Percentiles rank a stretch among this genome's conserved stretches.
Conservation (phyloP, 768 basidiomycete species). For the Leucocoprinus sp. region DNA sequence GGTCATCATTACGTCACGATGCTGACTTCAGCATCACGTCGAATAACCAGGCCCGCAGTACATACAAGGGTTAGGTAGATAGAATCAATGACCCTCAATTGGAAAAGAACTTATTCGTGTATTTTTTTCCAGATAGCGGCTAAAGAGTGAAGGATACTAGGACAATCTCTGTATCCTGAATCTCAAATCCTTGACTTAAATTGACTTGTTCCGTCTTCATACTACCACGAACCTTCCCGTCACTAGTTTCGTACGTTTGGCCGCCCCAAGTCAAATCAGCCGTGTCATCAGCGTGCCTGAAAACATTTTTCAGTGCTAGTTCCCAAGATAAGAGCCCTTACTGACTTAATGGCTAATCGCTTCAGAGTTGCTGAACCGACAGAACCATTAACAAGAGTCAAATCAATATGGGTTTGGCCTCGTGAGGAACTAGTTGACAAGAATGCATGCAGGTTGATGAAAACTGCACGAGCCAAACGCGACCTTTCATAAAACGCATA, state of each 20-base stretch:
- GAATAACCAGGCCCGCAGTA: not conserved
- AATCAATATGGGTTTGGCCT: slow-evolving; percentile 31
- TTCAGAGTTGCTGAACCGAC: slow-evolving; percentile 35
- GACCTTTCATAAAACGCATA: slow-evolving; percentile 53
- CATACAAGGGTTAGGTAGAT: no score
- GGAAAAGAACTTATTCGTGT: no score
- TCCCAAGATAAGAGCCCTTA: not conserved
- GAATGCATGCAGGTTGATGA: slow-evolving; percentile 55
- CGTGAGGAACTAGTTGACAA: slow-evolving; percentile 29
- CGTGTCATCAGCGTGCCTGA: slow-evolving; percentile 40
- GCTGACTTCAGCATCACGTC: not conserved
- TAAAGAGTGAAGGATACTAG: slow-evolving; percentile 27
- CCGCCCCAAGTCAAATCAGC: slow-evolving; percentile 50
- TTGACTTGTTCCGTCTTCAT: slow-evolving; percentile 20
- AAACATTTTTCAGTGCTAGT: not conserved
- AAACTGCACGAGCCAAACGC: slow-evolving; percentile 37
- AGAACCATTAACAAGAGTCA: slow-evolving; percentile 27
- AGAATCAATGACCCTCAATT: no score
- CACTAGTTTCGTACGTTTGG: slow-evolving; percentile 45
- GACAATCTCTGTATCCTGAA: slow-evolving; percentile 40
- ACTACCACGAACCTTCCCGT: slow-evolving; percentile 32
- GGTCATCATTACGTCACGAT: slow-evolving; percentile 7
- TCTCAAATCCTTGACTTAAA: slow-evolving; percentile 32
- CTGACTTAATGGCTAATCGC: slow-evolving; percentile 39
- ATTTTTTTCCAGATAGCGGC: no score